Evolutionary conservation across 169 alveolate species (phyloP).

Genomic region (Plasmodium relictum): DNA sequence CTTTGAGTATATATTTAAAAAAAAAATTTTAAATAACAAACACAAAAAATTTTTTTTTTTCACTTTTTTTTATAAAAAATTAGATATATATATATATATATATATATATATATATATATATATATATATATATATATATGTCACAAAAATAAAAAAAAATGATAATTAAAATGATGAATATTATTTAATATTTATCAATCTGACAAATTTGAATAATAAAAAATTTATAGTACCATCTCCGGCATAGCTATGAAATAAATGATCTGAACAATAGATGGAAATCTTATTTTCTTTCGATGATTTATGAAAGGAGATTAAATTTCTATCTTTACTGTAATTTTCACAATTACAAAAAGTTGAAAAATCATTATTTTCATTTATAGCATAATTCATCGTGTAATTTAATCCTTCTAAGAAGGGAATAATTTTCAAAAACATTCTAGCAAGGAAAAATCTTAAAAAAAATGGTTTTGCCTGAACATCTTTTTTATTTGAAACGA

Average conservation of each 20-base stretch:
- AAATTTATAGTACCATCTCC: constrained; percentile 66
- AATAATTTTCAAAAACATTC: constrained; percentile 46
- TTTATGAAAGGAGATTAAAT: constrained; percentile 6
- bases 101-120: constrained; percentile 11
- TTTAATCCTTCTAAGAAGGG: constrained; percentile 65
- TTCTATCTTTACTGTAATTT: neutral
- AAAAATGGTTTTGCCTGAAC: constrained; percentile 68
- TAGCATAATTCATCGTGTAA: constrained; percentile 63
- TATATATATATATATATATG: neutral
- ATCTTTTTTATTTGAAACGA: constrained; percentile 63
- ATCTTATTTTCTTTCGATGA: constrained; percentile 14
- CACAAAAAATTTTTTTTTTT: too few relatives aligned
- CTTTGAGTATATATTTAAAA: too few relatives aligned
- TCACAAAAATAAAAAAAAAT: neutral
- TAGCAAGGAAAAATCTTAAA: constrained; percentile 38
- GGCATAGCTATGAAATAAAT: constrained; percentile 66
- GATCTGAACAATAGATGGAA: constrained; percentile 26
- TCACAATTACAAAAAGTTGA: constrained; percentile 58
- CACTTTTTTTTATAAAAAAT: too few relatives aligned
- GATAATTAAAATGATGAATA: neutral
- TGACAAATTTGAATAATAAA: constrained; percentile 45
- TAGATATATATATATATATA: too few relatives aligned
- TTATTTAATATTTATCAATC: neutral
- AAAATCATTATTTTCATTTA: constrained; percentile 32
- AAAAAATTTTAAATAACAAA: too few relatives aligned